Evolutionary conservation across 1,139 yeast species (phyloP).

Genomic region (Candida pseudocylindracea): DNA sequence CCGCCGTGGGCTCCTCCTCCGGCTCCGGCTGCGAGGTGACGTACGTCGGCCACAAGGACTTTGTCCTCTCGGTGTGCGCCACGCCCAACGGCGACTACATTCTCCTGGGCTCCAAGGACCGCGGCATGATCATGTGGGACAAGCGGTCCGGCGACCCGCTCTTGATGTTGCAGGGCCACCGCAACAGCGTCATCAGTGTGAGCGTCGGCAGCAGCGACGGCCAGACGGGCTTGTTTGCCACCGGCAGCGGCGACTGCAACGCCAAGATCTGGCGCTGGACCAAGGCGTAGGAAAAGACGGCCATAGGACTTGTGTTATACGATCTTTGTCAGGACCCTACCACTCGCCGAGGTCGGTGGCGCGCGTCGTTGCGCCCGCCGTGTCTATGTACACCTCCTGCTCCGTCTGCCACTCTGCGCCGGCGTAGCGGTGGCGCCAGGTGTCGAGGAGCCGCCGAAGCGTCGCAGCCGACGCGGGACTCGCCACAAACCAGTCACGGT

Average conservation of each 20-base stretch:
- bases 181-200: conserved; percentile 87
- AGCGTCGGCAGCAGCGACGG: conserved; percentile 68
- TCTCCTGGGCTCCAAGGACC: conserved; percentile 86
- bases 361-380: too few relatives aligned
- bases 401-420: too few relatives aligned
- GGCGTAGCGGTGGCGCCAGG: too few relatives aligned
- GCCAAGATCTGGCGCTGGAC: conserved; percentile 89
- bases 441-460: too few relatives aligned
- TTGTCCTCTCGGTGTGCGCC: conserved; percentile 82
- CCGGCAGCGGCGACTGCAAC: conserved; percentile 95
- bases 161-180: conserved; percentile 91
- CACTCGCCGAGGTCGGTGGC: too few relatives aligned
- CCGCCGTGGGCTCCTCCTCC: conserved; percentile 2
- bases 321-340: too few relatives aligned
- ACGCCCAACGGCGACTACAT: conserved; percentile 89
- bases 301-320: too few relatives aligned
- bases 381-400: too few relatives aligned
- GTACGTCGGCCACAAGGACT: conserved; percentile 90
- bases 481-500: too few relatives aligned
- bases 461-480: too few relatives aligned
- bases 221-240: conserved; percentile 67
- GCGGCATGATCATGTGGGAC: conserved; percentile 97
- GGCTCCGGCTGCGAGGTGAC: conserved; percentile 69
- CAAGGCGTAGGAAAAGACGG: neutral
- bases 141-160: conserved; percentile 81